Evolutionary conservation across 768 basidiomycete species (phyloP).

Genomic region (Kwoniella botswanensis): DNA sequence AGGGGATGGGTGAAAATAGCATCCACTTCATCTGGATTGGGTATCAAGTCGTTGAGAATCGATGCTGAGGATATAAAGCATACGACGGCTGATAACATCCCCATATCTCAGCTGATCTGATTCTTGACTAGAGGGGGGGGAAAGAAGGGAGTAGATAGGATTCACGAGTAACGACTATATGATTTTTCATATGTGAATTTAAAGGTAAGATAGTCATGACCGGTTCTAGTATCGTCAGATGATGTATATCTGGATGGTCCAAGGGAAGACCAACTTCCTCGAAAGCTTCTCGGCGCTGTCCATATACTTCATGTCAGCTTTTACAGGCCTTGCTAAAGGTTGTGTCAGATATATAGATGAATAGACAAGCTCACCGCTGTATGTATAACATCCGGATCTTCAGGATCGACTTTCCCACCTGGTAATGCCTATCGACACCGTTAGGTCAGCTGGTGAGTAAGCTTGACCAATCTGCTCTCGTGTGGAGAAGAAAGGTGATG

Average conservation of each 20-base stretch:
- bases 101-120: neutral
- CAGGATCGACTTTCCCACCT: constrained; percentile 76
- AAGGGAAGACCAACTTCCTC: constrained; percentile 77
- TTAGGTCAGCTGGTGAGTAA: neutral
- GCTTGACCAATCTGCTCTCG: neutral
- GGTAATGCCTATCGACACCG: constrained; percentile 66
- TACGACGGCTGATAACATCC: constrained; percentile 63
- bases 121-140: neutral
- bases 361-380: constrained; percentile 70
- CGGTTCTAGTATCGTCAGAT: constrained; percentile 69
- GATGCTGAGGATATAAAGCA: constrained; percentile 68
- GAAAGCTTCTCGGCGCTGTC: constrained; percentile 76
- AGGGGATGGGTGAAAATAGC: constrained; percentile 80
- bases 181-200: constrained; percentile 47
- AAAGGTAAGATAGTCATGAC: constrained; percentile 50
- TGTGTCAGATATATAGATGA: neutral
- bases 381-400: constrained; percentile 67
- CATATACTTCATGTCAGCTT: neutral
- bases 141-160: neutral
- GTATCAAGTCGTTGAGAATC: constrained; percentile 64
- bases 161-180: constrained; percentile 68
- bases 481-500: too few relatives aligned
- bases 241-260: constrained; percentile 65
- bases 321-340: neutral
- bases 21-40: constrained; percentile 71